Conservation (phyloP, 176 grass and related monocot genomes). For the Eremochloa ophiuroides region DNA sequence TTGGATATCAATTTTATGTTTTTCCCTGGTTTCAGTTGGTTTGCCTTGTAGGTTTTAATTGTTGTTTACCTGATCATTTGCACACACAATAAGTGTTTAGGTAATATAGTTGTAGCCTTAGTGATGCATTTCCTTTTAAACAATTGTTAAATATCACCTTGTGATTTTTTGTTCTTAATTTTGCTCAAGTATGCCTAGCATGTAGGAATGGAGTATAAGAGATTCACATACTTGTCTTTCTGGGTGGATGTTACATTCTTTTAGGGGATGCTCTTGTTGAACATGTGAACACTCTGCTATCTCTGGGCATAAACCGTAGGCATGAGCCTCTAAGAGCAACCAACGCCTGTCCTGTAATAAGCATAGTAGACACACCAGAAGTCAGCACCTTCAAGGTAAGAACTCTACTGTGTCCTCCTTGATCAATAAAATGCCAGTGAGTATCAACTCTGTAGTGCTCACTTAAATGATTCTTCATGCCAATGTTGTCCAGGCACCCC, state of each 20-base stretch:
- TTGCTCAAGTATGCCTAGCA: neutral
- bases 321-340: neutral
- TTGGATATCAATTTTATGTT: neutral
- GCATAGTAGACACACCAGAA: conserved; percentile 23
- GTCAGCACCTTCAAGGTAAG: conserved; percentile 1
- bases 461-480: conserved; percentile 18
- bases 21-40: neutral
- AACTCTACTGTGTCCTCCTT: neutral
- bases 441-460: neutral
- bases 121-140: conserved; percentile 6
- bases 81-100: neutral
- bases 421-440: neutral
- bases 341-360: conserved; percentile 17
- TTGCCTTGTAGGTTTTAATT: neutral
- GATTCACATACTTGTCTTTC: neutral
- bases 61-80: neutral
- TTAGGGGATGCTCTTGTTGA: conserved; percentile 44
- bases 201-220: neutral
- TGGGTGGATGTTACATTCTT: conserved; percentile 8
- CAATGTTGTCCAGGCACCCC: conserved; percentile 4
- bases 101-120: neutral
- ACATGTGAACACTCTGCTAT: conserved; percentile 50
- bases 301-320: conserved; percentile 44
- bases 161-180: neutral
- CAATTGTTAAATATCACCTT: neutral